phyloP scores from a whole-genome alignment of 257 asterid species.

The Petrea volubilis region DNA sequence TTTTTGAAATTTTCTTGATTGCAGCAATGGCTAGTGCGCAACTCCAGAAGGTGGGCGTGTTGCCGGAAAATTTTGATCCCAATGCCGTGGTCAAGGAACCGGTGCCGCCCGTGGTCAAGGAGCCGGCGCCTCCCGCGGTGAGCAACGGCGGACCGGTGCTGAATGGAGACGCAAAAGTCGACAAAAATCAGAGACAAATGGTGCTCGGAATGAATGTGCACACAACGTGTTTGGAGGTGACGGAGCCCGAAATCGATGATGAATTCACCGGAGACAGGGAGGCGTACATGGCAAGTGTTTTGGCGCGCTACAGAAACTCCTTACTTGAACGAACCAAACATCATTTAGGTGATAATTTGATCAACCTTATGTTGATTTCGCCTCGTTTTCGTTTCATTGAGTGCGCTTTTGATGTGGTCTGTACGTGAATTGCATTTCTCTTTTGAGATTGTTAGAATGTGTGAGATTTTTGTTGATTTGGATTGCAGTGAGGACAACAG shows the following conservation, averaged over 20 bases:
- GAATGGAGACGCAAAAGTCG: conserved; percentile 26
- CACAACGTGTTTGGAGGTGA: conserved; percentile 74
- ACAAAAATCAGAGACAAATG: conserved; percentile 50
- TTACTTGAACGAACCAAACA: conserved; percentile 81
- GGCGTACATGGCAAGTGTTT: conserved; percentile 85
- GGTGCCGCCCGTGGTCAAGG: conserved; percentile 53
- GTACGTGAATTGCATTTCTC: background rate
- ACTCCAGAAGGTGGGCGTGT: background rate
- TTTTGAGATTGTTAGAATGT: no score
- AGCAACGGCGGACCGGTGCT: no score
- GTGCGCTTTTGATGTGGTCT: conserved; percentile 6
- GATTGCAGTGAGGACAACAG: no score
- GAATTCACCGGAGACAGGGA: conserved; percentile 94
- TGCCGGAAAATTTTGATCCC: conserved; percentile 45
- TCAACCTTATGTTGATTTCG: background rate
- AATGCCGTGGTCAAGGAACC: conserved; percentile 33
- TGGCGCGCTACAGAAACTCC: conserved; percentile 80
- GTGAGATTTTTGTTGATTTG: no score
- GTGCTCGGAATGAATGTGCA: conserved; percentile 85
- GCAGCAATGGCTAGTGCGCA: background rate
- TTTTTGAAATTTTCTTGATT: background rate
- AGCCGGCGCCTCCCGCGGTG: conserved; percentile 55
- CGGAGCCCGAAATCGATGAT: conserved; percentile 94
- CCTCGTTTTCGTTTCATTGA: background rate
- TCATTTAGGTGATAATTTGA: conserved; percentile 65